Conservation (phyloP, 2,329 filamentous ascomycete genomes). For the Diaporthe velutina region DNA sequence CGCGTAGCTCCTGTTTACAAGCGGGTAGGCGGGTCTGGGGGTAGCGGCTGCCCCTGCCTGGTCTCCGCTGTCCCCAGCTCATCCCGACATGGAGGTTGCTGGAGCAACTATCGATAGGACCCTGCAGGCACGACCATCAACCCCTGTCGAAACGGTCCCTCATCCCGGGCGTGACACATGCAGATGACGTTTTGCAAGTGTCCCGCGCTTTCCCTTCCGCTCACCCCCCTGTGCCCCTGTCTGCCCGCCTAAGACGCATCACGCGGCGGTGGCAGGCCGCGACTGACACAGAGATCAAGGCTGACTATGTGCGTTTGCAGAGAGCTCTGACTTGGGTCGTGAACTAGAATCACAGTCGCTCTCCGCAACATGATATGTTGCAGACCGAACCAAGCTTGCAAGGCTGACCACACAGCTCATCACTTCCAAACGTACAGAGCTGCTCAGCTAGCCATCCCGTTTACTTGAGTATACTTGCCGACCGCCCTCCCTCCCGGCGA, state of each 20-base stretch:
- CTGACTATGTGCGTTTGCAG: background rate
- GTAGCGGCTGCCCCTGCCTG: background rate
- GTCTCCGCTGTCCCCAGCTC: background rate
- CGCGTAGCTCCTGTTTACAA: slow-evolving; percentile 29
- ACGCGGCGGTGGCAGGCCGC: slow-evolving; percentile 35
- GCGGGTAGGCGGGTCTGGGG: slow-evolving; percentile 32
- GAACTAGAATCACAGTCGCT: background rate
- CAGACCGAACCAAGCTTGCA: background rate
- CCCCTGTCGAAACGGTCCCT: slow-evolving; percentile 19
- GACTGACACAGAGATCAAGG: slow-evolving; percentile 18
- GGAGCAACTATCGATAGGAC: slow-evolving; percentile 37
- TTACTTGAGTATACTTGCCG: background rate
- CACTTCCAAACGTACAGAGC: background rate
- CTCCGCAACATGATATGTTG: slow-evolving; percentile 17
- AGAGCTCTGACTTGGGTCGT: background rate
- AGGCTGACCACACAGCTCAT: slow-evolving; percentile 9
- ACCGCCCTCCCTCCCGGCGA: background rate
- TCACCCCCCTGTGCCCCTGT: slow-evolving; percentile 3
- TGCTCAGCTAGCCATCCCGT: slow-evolving; percentile 1
- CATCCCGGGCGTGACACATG: slow-evolving; percentile 33
- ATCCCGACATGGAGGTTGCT: background rate
- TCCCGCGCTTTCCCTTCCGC: slow-evolving; percentile 22
- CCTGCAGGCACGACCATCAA: background rate
- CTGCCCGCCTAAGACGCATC: slow-evolving; percentile 32
- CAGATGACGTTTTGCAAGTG: slow-evolving; percentile 37